Evolutionary conservation across 179 eudicot species (phyloP).

Genomic region (Beta macrorhiza): DNA sequence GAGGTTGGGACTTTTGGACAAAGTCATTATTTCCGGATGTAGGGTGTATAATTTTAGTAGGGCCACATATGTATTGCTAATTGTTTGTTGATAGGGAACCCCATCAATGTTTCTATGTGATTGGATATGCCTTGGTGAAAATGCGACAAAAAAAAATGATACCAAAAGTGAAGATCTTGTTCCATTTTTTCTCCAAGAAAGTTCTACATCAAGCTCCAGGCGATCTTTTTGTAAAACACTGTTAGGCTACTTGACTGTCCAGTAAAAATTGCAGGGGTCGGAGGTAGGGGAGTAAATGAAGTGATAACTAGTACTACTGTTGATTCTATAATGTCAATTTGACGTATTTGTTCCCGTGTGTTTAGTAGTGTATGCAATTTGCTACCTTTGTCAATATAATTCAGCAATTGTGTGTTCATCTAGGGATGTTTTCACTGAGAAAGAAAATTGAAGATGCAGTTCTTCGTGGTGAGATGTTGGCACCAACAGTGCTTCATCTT

Average conservation of each 20-base stretch:
- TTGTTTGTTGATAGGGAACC: too few species aligned
- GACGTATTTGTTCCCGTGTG: not conserved
- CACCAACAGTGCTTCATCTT: slow-evolving; percentile 59
- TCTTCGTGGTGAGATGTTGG: slow-evolving; percentile 68
- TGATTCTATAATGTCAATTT: not conserved
- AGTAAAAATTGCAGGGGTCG: not conserved
- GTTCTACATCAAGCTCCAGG: not conserved
- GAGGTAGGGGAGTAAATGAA: not conserved
- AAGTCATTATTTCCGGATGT: too few species aligned
- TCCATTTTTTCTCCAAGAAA: too few species aligned
- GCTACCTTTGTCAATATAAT: not conserved
- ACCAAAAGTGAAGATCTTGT: too few species aligned
- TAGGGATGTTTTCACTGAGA: slow-evolving; percentile 77
- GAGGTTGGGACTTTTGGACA: too few species aligned
- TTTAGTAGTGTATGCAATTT: not conserved
- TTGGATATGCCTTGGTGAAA: too few species aligned
- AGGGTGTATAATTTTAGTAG: too few species aligned
- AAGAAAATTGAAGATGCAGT: slow-evolving; percentile 79
- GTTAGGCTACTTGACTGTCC: not conserved
- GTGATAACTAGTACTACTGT: not conserved
- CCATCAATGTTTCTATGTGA: too few species aligned
- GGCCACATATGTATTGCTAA: too few species aligned
- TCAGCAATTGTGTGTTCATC: slow-evolving; percentile 4
- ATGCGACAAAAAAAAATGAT: too few species aligned
- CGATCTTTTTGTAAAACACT: not conserved